Conservation (phyloP, 208 protist species). For the Acanthamoeba polyphaga region DNA sequence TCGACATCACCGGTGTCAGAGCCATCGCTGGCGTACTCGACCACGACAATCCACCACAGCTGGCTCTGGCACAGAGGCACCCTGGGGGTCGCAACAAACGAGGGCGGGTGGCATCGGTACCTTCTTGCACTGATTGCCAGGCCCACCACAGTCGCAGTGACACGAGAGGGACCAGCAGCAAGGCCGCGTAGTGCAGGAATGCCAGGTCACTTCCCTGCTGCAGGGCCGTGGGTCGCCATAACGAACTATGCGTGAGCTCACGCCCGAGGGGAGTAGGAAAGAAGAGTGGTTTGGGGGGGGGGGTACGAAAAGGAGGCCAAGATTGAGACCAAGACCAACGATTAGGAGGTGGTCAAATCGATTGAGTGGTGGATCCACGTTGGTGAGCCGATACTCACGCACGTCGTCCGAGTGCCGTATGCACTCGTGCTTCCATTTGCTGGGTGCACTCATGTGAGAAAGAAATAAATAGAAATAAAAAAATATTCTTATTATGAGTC, state of each 20-base stretch:
- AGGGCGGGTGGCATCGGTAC: not conserved
- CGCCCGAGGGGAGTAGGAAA: not conserved
- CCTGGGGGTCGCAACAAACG: no score
- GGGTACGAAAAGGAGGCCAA: not conserved
- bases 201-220: not conserved
- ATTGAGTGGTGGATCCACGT: not conserved
- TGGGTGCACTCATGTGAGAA: not conserved
- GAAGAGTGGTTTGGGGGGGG: not conserved
- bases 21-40: no score
- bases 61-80: no score
- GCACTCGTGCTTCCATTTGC: conserved; percentile 20
- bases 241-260: not conserved
- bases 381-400: not conserved
- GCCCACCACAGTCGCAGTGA: not conserved
- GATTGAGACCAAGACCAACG: not conserved
- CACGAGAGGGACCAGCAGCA: not conserved
- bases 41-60: no score
- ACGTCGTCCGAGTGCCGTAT: not conserved
- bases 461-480: not conserved
- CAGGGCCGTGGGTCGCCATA: no score
- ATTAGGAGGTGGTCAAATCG: not conserved
- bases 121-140: conserved; percentile 18
- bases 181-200: not conserved
- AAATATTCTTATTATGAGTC: no score
- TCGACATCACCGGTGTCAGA: no score